Base-by-base conservation (phyloP, 2,329 filamentous ascomycete genomes). In the Xylaria sp. region DNA sequence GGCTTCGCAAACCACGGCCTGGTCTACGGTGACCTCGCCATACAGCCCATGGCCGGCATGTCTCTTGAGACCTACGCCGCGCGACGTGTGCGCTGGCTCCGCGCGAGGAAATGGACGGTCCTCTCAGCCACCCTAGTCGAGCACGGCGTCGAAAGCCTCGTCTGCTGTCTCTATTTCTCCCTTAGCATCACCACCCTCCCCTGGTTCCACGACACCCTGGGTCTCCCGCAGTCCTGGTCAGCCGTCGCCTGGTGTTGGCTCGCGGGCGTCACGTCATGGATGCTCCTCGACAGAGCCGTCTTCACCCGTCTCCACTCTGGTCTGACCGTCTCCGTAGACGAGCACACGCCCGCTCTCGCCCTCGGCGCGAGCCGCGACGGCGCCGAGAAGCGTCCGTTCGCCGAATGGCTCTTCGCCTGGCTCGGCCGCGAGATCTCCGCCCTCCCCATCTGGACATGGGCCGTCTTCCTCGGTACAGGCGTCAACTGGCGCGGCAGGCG, bases 81-180 rank as follows among this genome's bases (percentile, higher is more conserved):
- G 4, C 86, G 94, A 10, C 83, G 94, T 23, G 87, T 92, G 3
- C 84, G 94, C 55, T 99, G 94, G 94, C 79, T 97, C 23, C 85
- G 94, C 4, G 95, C 96, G 1, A 82, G 94, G 51, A 99, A 99
- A 73, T 97, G 91, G 78, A 97, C 93, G 0, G 94, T 99, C 11
- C 82, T 91, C 1, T 79, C 89, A 0, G 95, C 94, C 0, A 97
- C 95, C 0, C 78, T 97, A 1, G 90, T 97, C 2, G 94, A 99
- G 71, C 94, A 93, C 0, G 92, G 92, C 1, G 92, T 95, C 0
- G 94, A 99, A 73, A 89, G 88, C 34, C 82, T 99, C 39, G 71
- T 97, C 0, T 97, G 92, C 75, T 91, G 88, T 19, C 76, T 87
- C 0, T 92, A 95, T 69, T 85, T 92, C 49, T 83, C 91, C 1